Evolutionary conservation across 768 basidiomycete genomes (phyloP).

Genomic region (Tulasnella sp.): DNA sequence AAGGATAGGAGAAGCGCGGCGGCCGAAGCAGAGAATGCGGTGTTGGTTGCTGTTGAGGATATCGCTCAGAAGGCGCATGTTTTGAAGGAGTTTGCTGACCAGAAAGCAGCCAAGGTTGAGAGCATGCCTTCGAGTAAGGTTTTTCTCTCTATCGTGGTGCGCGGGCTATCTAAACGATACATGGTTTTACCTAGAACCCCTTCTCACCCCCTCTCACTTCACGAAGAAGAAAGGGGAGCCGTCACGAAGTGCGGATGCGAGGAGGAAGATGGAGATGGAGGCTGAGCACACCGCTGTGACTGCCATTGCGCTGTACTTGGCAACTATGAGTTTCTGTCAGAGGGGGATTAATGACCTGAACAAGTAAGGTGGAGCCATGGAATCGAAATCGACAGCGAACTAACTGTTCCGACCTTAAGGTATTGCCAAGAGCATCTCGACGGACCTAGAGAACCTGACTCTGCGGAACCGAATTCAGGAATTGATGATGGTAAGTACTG

Average conservation of each 20-base stretch:
- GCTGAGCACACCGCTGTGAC: constrained; percentile 79
- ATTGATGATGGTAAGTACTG: constrained; percentile 62
- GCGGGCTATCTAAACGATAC: background rate
- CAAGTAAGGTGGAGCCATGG: constrained; percentile 18
- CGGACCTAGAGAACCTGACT: constrained; percentile 66
- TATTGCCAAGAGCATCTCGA: constrained; percentile 56
- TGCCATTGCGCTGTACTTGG: constrained; percentile 82
- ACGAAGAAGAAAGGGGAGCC: constrained; percentile 59
- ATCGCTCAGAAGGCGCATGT: constrained; percentile 95
- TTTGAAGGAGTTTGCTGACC: constrained; percentile 87
- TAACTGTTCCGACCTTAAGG: background rate
- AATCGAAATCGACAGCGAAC: background rate
- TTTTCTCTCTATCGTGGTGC: background rate
- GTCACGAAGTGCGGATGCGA: constrained; percentile 56
- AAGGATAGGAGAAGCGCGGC: background rate
- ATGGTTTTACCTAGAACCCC: constrained; percentile 50
- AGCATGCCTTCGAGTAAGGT: constrained; percentile 72
- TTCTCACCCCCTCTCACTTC: constrained; percentile 75
- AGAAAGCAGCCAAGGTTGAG: constrained; percentile 85
- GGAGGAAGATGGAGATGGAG: constrained; percentile 68
- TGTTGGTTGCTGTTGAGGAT: constrained; percentile 77
- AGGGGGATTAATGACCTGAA: constrained; percentile 77
- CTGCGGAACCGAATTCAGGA: constrained; percentile 64
- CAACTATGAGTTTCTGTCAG: constrained; percentile 85
- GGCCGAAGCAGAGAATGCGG: constrained; percentile 56